Percentiles rank a stretch among this genome's conserved stretches.
Conservation (phyloP, 495 filamentous ascomycete species). For the Durotheca rogersii region DNA sequence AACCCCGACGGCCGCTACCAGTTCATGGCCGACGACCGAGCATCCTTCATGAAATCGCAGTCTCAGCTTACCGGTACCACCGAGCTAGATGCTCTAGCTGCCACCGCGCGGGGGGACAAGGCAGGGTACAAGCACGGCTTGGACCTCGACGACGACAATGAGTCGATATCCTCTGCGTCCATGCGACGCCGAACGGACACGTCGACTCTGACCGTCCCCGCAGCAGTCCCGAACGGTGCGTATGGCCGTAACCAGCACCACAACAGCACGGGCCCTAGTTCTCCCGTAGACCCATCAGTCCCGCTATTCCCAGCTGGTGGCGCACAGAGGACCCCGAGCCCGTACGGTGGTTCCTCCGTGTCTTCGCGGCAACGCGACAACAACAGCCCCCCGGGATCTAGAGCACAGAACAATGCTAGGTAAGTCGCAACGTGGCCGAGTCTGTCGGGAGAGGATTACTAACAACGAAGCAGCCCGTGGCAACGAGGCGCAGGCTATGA, state of each 20-base stretch:
- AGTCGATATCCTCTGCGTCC: constrained; percentile 55
- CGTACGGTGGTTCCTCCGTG: constrained; percentile 24
- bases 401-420: constrained; percentile 50
- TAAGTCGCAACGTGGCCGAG: constrained; percentile 33
- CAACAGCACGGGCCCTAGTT: constrained; percentile 22
- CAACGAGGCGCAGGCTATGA: constrained; percentile 60
- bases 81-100: constrained; percentile 90
- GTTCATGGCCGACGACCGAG: constrained; percentile 93
- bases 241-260: constrained; percentile 15
- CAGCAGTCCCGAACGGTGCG: constrained; percentile 9
- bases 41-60: constrained; percentile 97
- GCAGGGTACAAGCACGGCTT: constrained; percentile 59
- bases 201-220: constrained; percentile 39
- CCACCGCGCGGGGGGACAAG: constrained; percentile 88
- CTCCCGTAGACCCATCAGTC: constrained; percentile 34
- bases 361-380: constrained; percentile 36
- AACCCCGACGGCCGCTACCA: constrained; percentile 96
- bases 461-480: constrained; percentile 47
- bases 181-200: constrained; percentile 41
- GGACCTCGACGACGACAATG: constrained; percentile 77
- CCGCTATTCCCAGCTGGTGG: constrained; percentile 29
- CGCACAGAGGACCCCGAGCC: constrained; percentile 31
- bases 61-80: constrained; percentile 73
- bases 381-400: constrained; percentile 41
- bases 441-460: constrained; percentile 4